Percentiles rank a stretch among this genome's conserved stretches.
Conservation (phyloP, 2,329 filamentous ascomycete genomes). For the Alternaria viburni region DNA sequence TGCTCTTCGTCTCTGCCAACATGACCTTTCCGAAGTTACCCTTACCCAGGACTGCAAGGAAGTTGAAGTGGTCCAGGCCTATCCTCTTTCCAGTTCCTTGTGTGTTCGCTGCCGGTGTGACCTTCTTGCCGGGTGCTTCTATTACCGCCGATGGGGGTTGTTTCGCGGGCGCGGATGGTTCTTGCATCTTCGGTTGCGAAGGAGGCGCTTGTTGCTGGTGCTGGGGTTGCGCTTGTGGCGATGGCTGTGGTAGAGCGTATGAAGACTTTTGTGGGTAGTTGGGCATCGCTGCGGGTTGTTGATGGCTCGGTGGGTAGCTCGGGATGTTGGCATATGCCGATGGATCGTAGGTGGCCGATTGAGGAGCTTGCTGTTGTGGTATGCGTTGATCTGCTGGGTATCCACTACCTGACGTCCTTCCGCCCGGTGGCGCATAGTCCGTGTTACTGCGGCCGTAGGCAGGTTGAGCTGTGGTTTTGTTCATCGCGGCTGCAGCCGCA, state of each 20-base stretch:
- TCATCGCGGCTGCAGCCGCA: constrained; percentile 57
- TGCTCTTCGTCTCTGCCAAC: constrained; percentile 94
- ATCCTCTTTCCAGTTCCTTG: constrained; percentile 82
- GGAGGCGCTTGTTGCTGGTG: constrained; percentile 60
- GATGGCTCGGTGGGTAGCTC: constrained; percentile 43
- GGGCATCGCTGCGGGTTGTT: constrained; percentile 38
- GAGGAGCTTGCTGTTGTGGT: constrained; percentile 52
- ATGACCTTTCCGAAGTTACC: constrained; percentile 99
- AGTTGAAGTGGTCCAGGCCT: constrained; percentile 98
- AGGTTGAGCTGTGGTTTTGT: constrained; percentile 49
- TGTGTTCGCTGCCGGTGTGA: constrained; percentile 70
- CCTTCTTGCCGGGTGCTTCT: constrained; percentile 56
- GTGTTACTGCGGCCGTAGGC: constrained; percentile 54
- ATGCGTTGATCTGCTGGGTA: constrained; percentile 51
- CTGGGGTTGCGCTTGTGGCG: constrained; percentile 56
- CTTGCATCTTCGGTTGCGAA: constrained; percentile 46
- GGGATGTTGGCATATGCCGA: constrained; percentile 69
- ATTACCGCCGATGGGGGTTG: constrained; percentile 41
- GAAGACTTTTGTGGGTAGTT: constrained; percentile 46
- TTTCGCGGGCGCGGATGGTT: constrained; percentile 37
- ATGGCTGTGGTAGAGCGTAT: constrained; percentile 45
- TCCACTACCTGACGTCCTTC: constrained; percentile 40
- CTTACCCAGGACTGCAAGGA: constrained; percentile 95
- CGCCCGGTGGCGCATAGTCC: constrained; percentile 48
- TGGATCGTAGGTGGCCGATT: constrained; percentile 74